Base-by-base conservation (phyloP, 1,284 basidiomycete species). In the Pseudozyma thailandica region DNA sequence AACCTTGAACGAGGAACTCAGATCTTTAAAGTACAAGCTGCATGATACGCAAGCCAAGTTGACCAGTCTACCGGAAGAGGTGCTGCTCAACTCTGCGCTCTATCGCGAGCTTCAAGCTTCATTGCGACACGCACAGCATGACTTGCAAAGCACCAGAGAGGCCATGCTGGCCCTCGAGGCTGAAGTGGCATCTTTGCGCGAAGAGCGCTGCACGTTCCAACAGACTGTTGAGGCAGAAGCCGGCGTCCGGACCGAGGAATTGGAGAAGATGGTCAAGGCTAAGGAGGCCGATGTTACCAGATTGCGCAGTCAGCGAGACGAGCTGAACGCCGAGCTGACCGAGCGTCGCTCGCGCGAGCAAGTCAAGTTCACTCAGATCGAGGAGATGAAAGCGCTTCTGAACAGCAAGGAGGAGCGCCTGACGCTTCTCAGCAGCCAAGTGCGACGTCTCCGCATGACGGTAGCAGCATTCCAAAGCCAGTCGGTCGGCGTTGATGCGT, bases 391-490 rank as follows among this genome's bases (percentile, higher is more conserved):
- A 59, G 64, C 72, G 31, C 53, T 82, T 35, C 65, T 80, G 27
- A 70, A 69, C 44, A 63, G 64, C 23, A 80, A 80, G 46, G 80
- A 92, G 88, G 91, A 92, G 72, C 90, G 93, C 23, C 89, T 97
- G 47, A 84, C 84, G 6, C 87, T 89, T 21, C 83, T 97, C 37
- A 84, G 88, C 55, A 91, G 90, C 2, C 92, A 98, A 83, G 85
- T 92, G 16, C 87, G 86, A 44, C 86, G 94, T 28, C 85, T 92
- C 63, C 92, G 91, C 80, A 87, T 91, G 45, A 87, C 88, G 35
- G 85, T 95, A 7, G 93, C 91, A 15, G 92, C 93, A 0, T 85
- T 88, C 38, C 86, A 87, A 3, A 89, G 90, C 6, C 87, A 92
- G 30, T 87, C 89, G 63, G 89, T 91, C 48, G 85, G 92, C 44